These are phyloP conservation scores for Forsythia suspensa DNA, from an alignment of 257 asterid genomes.

Conservation along the genomic window DNA sequence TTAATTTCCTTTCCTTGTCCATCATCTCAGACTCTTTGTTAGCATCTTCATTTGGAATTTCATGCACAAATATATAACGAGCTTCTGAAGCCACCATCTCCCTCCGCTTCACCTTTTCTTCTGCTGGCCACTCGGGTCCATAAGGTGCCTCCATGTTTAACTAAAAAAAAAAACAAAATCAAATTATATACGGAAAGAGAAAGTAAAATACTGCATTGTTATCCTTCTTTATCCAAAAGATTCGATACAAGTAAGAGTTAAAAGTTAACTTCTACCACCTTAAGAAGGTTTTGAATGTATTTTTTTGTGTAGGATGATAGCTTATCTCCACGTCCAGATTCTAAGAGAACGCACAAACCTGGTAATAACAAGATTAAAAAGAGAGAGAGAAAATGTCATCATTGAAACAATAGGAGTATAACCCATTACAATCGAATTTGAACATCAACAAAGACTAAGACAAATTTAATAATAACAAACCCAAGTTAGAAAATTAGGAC, in stretches of 20 bases:
- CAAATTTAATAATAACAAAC: not conserved
- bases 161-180: constrained; percentile 30
- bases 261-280: constrained; percentile 40
- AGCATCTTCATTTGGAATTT: constrained; percentile 40
- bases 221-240: not conserved
- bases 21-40: constrained; percentile 20
- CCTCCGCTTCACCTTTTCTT: constrained; percentile 80
- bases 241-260: not conserved
- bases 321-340: constrained; percentile 67
- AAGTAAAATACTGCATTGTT: not conserved
- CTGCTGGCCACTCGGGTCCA: constrained; percentile 87
- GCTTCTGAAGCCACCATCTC: constrained; percentile 85
- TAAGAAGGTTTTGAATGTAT: constrained; percentile 67
- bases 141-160: constrained; percentile 79
- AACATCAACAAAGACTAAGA: not conserved
- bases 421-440: not conserved
- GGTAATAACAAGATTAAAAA: constrained; percentile 10
- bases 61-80: constrained; percentile 68
- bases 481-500: not conserved
- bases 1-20: constrained; percentile 27
- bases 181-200: constrained; percentile 11
- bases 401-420: not conserved
- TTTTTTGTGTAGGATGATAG: constrained; percentile 56
- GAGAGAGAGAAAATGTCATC: not conserved
- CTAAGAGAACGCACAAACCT: constrained; percentile 61